phyloP scores from a whole-genome alignment of 192 early-diverging fungal genomes.

The Podila clonocystis region DNA sequence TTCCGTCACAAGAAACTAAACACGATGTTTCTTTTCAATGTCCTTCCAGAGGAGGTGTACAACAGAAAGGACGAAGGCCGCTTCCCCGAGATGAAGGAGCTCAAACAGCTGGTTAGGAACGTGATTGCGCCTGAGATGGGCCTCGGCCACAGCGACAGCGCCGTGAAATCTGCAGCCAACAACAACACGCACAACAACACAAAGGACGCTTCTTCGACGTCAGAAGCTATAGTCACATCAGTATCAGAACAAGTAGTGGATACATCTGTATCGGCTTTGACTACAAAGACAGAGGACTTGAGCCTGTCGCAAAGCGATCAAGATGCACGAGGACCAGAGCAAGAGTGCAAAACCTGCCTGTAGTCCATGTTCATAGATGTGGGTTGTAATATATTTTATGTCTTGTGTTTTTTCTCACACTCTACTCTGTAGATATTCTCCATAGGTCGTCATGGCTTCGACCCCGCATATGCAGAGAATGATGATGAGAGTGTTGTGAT shows the following conservation, averaged over 20 bases:
- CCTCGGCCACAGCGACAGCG: conserved; percentile 74
- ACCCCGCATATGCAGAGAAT: too few relatives aligned
- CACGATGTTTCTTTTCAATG: conserved; percentile 11
- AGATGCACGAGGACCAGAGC: not conserved
- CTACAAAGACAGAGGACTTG: not conserved
- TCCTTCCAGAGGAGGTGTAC: conserved; percentile 59
- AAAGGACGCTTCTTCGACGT: not conserved
- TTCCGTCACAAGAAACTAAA: too few relatives aligned
- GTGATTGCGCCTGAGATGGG: conserved; percentile 70
- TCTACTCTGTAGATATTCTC: too few relatives aligned
- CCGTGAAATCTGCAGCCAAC: conserved; percentile 58
- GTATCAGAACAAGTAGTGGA: not conserved
- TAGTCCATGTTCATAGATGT: not conserved
- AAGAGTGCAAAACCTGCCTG: not conserved
- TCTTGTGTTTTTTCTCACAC: not conserved
- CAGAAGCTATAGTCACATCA: not conserved
- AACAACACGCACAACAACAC: not conserved
- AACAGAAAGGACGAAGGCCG: conserved; percentile 71
- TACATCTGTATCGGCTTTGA: not conserved
- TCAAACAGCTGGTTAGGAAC: conserved; percentile 75
- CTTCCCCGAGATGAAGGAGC: conserved; percentile 82
- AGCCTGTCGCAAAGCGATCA: not conserved
- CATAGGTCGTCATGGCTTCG: too few relatives aligned
- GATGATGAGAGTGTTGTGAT: too few relatives aligned
- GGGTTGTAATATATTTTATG: not conserved